These are phyloP conservation scores for Thielaviopsis punctulata DNA, from an alignment of 2,329 filamentous ascomycete species.

Conservation along the genomic window DNA sequence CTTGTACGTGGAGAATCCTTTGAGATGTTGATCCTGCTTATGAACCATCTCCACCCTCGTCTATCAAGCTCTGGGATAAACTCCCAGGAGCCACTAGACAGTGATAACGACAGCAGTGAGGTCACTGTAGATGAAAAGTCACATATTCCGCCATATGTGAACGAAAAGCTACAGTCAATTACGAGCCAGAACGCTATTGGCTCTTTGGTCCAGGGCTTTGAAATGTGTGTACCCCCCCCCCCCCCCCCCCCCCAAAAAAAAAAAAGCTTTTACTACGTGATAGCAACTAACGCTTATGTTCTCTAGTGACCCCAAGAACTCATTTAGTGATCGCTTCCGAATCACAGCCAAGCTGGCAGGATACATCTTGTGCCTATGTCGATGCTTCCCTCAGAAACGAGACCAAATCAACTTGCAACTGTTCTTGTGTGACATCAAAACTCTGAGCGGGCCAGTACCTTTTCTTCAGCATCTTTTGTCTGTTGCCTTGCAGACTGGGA, in stretches of 20 bases:
- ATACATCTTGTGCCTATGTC: conserved; percentile 70
- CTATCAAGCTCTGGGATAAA: neutral
- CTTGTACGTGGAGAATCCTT: neutral
- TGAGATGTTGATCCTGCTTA: neutral
- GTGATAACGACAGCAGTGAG: neutral
- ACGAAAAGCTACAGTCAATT: conserved; percentile 1
- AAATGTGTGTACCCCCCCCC: neutral
- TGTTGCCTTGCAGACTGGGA: conserved; percentile 27
- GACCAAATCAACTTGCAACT: conserved; percentile 93
- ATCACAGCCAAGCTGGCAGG: conserved; percentile 33
- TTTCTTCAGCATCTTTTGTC: conserved; percentile 78
- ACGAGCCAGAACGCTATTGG: conserved; percentile 4
- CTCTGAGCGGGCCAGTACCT: conserved; percentile 29
- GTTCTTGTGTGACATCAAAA: conserved; percentile 54
- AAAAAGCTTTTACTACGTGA: neutral
- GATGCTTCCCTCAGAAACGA: conserved; percentile 63
- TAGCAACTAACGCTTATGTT: neutral
- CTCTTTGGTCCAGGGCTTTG: conserved; percentile 4
- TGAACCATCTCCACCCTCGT: neutral
- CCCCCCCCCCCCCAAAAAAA: no score
- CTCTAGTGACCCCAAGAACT: neutral
- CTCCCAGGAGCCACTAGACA: neutral
- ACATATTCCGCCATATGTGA: conserved; percentile 2
- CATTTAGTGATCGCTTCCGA: neutral
- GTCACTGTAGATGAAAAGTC: neutral